These are phyloP conservation scores for Cryphonectria nitschkei DNA, from an alignment of 2,329 filamentous ascomycete genomes.

Conservation along the genomic window DNA sequence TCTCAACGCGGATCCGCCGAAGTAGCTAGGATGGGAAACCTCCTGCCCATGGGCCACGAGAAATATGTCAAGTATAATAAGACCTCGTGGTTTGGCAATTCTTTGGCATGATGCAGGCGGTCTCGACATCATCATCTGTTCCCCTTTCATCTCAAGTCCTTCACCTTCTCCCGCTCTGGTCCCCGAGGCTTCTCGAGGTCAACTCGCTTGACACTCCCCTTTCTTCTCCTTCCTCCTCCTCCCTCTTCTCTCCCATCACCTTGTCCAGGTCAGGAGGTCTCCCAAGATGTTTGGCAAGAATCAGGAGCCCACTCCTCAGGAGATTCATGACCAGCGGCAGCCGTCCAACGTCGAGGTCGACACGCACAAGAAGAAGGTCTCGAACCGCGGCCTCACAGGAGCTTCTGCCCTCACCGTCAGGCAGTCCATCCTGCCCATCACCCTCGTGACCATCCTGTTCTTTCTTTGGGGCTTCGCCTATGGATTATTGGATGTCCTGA, in stretches of 20 bases:
- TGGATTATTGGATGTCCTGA: slow-evolving; percentile 51
- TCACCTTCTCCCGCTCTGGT: neutral
- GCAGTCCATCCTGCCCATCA: slow-evolving; percentile 39
- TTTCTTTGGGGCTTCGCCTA: slow-evolving; percentile 55
- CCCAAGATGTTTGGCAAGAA: slow-evolving; percentile 33
- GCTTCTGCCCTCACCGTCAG: slow-evolving; percentile 31
- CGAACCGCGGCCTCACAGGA: slow-evolving; percentile 33
- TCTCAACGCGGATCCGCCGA: neutral
- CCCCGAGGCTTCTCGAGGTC: neutral
- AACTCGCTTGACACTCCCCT: slow-evolving; percentile 12
- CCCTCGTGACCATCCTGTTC: slow-evolving; percentile 52
- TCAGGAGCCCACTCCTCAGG: slow-evolving; percentile 30
- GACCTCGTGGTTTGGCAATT: neutral
- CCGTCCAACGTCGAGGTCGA: slow-evolving; percentile 32
- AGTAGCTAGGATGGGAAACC: neutral
- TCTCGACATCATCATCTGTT: neutral
- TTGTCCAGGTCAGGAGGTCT: neutral
- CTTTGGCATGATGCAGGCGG: neutral
- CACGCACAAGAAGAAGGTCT: slow-evolving; percentile 30
- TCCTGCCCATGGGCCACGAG: neutral
- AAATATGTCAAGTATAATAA: neutral
- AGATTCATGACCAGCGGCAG: slow-evolving; percentile 31
- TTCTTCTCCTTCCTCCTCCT: neutral
- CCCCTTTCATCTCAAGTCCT: neutral
- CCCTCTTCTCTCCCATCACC: neutral